Evolutionary conservation across 2,329 filamentous ascomycete species (phyloP), one percentile per base, ranked within the genome.

Genomic region (Lachnellula subtilissima): DNA sequence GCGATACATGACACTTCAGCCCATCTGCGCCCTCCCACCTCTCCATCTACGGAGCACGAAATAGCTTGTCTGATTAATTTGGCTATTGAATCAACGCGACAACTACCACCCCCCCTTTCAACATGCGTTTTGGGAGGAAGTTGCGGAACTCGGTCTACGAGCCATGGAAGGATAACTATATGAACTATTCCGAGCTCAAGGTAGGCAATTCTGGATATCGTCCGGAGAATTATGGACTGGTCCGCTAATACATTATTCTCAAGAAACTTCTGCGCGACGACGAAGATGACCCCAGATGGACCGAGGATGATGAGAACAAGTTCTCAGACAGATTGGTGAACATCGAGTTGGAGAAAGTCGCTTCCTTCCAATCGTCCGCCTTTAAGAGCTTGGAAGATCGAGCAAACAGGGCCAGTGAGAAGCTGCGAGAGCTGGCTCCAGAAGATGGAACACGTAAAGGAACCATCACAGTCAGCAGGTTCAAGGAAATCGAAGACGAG

Each of bases 261-360:
- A 25, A 48, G 45, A 80, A 81, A 68, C 81, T 99, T 57, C 78
- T 99, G 58, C 87, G 90, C 61, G 94, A 97, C 72, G 84, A 90
- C 32, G 62, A 68, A 35, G 73, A 84, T 49, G 85, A 87, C 22
- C 78, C 77, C 51, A 77, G 83, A 42, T 99, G 94, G 94, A 96
- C 92, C 25, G 91, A 96, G 67, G 86, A 92, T 48, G 94, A 99
- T 71, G 94, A 97, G 78, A 89, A 88, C 69, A 83, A 82, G 37
- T 99, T 99, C 74, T 94, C 93, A 69, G 90, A 97, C 71, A 93
- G 97, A 77, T 82, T 97, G 64, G 86, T 97, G 73, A 97, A 96
- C 70, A 85, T 89, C 28, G 91, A 99, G 76, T 81, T 99, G 62
- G 92, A 97, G 68, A 97, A 97, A 76, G 93, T 97, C 59, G 88